Conservation (phyloP, 306 rosid species). For the Vicia sativa region DNA sequence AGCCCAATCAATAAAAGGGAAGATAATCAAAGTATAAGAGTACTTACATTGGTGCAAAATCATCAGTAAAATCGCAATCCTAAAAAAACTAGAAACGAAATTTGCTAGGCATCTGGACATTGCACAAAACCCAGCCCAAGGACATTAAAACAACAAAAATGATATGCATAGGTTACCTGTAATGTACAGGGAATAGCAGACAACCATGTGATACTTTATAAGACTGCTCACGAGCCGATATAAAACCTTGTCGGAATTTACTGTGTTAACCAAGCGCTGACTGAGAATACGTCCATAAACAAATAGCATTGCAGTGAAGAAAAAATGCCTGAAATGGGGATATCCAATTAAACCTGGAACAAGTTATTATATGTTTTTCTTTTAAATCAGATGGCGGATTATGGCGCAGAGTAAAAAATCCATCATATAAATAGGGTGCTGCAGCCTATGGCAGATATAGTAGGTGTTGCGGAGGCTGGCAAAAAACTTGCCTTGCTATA, state of each 20-base stretch:
- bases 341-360: conserved; percentile 27
- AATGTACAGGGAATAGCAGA: conserved; percentile 84
- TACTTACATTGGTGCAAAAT: conserved; percentile 23
- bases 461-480: neutral
- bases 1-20: conserved; percentile 42
- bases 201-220: conserved; percentile 90
- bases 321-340: conserved; percentile 78
- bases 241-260: conserved; percentile 75
- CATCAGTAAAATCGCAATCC: conserved; percentile 21
- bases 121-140: conserved; percentile 31
- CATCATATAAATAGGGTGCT: neutral
- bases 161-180: conserved; percentile 62
- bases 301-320: conserved; percentile 97
- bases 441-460: neutral
- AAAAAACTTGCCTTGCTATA: neutral
- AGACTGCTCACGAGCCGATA: conserved; percentile 80
- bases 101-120: conserved; percentile 36
- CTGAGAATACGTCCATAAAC: conserved; percentile 96
- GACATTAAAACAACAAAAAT: conserved; percentile 25
- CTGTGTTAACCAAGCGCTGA: conserved; percentile 86
- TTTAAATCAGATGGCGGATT: neutral
- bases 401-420: neutral
- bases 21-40: conserved; percentile 37
- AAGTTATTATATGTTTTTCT: conserved; percentile 22
- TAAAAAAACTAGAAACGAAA: conserved; percentile 12